These are phyloP conservation scores for Dictyostelium citrinum DNA, from an alignment of 78 protist genomes.

Conservation along the genomic window DNA sequence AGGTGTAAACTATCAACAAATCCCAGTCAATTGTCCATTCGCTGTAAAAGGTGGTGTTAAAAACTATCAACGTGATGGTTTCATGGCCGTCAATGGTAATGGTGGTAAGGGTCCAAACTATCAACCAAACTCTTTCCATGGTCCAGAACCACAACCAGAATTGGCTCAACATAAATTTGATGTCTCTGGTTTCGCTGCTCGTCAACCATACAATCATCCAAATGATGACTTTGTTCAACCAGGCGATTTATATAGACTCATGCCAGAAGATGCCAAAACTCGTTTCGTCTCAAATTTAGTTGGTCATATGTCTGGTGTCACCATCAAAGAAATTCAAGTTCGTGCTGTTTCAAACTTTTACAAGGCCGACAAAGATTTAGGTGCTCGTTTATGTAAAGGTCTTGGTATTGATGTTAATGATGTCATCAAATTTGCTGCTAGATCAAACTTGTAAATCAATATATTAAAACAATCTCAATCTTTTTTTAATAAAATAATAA, in stretches of 20 bases:
- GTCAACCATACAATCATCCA: conserved; percentile 33
- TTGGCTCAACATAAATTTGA: neutral
- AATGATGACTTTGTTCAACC: conserved; percentile 76
- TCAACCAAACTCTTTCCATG: conserved; percentile 76
- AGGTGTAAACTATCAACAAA: conserved; percentile 82
- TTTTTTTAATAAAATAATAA: neutral
- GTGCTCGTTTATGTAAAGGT: conserved; percentile 64
- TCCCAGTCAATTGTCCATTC: conserved; percentile 85
- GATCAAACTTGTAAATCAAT: conserved; percentile 56
- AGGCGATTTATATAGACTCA: conserved; percentile 71
- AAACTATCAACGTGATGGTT: conserved; percentile 80
- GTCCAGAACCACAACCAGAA: conserved; percentile 44
- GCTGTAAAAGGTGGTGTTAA: conserved; percentile 62
- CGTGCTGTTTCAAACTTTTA: conserved; percentile 63
- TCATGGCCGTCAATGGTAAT: conserved; percentile 72
- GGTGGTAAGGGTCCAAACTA: conserved; percentile 80
- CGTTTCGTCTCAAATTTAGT: conserved; percentile 65
- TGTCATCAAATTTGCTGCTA: conserved; percentile 34
- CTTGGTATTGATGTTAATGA: conserved; percentile 72
- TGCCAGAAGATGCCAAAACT: conserved; percentile 69
- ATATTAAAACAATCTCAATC: neutral
- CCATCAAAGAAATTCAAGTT: conserved; percentile 53
- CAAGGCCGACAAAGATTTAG: conserved; percentile 74
- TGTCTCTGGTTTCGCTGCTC: conserved; percentile 33
- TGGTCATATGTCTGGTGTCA: conserved; percentile 69